Conservation (phyloP, 2,329 filamentous ascomycete genomes). For the Ophiognomonia clavigignenti-juglandacearum region DNA sequence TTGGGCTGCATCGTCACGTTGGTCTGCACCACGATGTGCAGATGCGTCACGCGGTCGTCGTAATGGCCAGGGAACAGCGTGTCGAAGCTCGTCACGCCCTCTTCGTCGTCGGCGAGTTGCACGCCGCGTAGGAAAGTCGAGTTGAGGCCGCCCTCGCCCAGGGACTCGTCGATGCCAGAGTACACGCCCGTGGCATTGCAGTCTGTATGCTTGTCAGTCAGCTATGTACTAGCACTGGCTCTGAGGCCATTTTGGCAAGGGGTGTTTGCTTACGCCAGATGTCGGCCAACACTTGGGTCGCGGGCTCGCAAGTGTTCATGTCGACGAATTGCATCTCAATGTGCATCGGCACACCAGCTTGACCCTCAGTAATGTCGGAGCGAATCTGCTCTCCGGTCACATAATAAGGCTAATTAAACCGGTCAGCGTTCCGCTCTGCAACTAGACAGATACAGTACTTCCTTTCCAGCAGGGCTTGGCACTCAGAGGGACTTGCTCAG, state of each 20-base stretch:
- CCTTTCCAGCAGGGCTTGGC: no score
- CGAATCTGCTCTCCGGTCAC: constrained; percentile 38
- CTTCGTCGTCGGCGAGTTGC: constrained; percentile 39
- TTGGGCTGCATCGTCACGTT: constrained; percentile 29
- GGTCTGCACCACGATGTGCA: constrained; percentile 35
- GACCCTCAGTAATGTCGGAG: constrained; percentile 33
- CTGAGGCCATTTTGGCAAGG: no score
- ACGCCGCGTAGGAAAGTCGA: constrained; percentile 44
- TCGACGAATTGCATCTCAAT: constrained; percentile 42
- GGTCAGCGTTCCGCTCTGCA: no score
- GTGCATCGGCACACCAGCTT: constrained; percentile 35
- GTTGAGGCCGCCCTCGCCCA: constrained; percentile 28
- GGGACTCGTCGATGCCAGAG: constrained; percentile 26
- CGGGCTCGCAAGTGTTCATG: constrained; percentile 37
- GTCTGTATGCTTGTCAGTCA: no score
- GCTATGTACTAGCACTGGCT: no score
- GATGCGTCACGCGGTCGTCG: constrained; percentile 34
- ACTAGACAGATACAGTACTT: no score
- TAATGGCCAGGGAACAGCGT: constrained; percentile 42
- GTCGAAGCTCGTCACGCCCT: constrained; percentile 43
- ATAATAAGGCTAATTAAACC: constrained; percentile 41
- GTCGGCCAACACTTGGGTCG: constrained; percentile 33
- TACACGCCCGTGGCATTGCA: constrained; percentile 42
- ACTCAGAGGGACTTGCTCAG: no score
- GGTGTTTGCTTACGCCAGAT: no score